Evolutionary conservation across 1,139 yeast species (phyloP).

Genomic region (Blastobotrys apis): DNA sequence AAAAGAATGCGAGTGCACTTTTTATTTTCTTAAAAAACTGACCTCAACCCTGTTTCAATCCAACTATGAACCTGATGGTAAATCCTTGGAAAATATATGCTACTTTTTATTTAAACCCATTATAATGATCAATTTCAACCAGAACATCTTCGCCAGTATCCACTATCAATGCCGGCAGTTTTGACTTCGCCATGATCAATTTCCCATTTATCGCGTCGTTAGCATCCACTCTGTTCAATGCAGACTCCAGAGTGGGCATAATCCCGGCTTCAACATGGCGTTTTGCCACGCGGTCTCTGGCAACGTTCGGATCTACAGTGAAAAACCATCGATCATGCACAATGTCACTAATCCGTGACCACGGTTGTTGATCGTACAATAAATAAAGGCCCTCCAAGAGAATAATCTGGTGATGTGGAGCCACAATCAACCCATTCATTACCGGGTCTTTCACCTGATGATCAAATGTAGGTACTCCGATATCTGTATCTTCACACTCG

Average conservation of each 20-base stretch:
- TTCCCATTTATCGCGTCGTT: conserved; percentile 71
- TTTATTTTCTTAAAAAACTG: no score
- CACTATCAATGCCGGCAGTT: conserved; percentile 33
- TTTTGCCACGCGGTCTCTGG: conserved; percentile 55
- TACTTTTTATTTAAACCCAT: no score
- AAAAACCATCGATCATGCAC: conserved; percentile 39
- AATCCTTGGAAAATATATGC: no score
- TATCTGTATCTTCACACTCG: conserved; percentile 38
- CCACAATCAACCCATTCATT: conserved; percentile 46
- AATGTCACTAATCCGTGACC: conserved; percentile 31
- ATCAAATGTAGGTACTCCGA: conserved; percentile 69
- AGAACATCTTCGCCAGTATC: neutral
- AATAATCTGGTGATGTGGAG: conserved; percentile 43
- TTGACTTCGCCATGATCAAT: conserved; percentile 46
- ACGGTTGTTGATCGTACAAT: conserved; percentile 36
- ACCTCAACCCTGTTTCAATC: no score
- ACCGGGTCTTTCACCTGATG: conserved; percentile 61
- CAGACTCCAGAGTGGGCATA: conserved; percentile 51
- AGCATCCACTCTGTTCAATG: conserved; percentile 54
- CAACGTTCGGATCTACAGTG: conserved; percentile 43
- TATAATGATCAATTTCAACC: neutral
- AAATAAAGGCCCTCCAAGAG: conserved; percentile 52
- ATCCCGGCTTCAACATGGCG: conserved; percentile 74
- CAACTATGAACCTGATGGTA: no score
- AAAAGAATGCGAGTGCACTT: no score